A percentile compares a stretch with the other conserved stretches of the same genome.
Conservation (phyloP, 1,139 yeast genomes). For the Nakaseomyces delphensis region DNA sequence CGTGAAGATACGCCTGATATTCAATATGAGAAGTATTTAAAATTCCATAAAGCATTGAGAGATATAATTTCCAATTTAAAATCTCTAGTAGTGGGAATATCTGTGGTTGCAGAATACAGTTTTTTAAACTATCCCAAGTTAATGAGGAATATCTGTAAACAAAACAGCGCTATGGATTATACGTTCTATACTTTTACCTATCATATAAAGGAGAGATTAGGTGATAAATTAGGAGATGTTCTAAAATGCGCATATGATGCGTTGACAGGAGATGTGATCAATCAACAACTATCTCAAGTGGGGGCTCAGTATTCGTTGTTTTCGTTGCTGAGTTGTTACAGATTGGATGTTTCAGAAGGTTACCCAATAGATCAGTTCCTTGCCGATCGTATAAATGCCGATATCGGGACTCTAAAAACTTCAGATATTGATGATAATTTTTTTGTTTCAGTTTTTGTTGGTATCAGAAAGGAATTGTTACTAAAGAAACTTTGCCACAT, state of each 20-base stretch:
- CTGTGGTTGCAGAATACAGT: background rate
- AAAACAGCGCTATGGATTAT: background rate
- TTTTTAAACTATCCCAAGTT: constrained; percentile 1
- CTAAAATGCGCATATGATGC: background rate
- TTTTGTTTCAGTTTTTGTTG: background rate
- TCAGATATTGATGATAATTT: background rate
- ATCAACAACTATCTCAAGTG: background rate
- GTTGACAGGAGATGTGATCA: background rate
- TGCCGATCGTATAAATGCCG: background rate
- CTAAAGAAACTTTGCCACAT: background rate
- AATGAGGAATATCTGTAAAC: constrained; percentile 1
- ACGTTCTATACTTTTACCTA: background rate
- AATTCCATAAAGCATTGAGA: background rate
- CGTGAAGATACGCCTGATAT: background rate
- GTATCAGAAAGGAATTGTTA: background rate
- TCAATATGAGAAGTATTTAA: background rate
- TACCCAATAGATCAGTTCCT: background rate
- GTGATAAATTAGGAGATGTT: background rate
- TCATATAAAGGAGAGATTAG: background rate
- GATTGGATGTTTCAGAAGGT: background rate
- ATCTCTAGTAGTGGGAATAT: background rate
- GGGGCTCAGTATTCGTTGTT: background rate
- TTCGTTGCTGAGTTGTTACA: background rate
- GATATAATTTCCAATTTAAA: background rate
- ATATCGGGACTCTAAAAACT: background rate